These are phyloP conservation scores for Epicoccum sorghinum DNA, from an alignment of 2,329 filamentous ascomycete species.

Conservation along the genomic window DNA sequence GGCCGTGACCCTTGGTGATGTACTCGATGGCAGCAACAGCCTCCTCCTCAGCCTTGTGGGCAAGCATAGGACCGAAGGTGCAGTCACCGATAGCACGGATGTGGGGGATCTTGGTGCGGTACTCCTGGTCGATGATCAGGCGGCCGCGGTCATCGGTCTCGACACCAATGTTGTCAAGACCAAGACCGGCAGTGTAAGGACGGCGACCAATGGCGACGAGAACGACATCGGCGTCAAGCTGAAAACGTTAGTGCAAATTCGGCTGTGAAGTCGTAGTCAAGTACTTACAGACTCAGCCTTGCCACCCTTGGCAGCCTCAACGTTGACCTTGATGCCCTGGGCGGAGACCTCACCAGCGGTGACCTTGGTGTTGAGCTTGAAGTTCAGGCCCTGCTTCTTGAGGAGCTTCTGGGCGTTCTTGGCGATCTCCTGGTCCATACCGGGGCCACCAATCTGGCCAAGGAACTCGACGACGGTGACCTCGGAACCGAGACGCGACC, in stretches of 20 bases:
- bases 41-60: slow-evolving; percentile 99
- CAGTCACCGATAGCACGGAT: slow-evolving; percentile 96
- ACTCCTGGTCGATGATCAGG: slow-evolving; percentile 96
- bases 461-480: slow-evolving; percentile 98
- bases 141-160: slow-evolving; percentile 93
- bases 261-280: not conserved
- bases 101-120: slow-evolving; percentile 96
- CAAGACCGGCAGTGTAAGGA: slow-evolving; percentile 90
- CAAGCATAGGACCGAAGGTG: slow-evolving; percentile 98
- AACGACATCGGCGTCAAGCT: slow-evolving; percentile 94
- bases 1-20: slow-evolving; percentile 96
- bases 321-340: slow-evolving; percentile 77
- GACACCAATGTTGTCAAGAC: slow-evolving; percentile 90
- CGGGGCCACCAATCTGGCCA: slow-evolving; percentile 93
- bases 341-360: slow-evolving; percentile 79
- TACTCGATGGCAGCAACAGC: slow-evolving; percentile 93
- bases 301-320: slow-evolving; percentile 94
- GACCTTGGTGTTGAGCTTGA: slow-evolving; percentile 98
- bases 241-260: slow-evolving; percentile 24
- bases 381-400: slow-evolving; percentile 95
- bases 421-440: slow-evolving; percentile 93
- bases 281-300: slow-evolving; percentile 83
- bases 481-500: slow-evolving; percentile 90
- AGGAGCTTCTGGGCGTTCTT: slow-evolving; percentile 93
- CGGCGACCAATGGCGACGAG: slow-evolving; percentile 95